Base-by-base conservation (phyloP, 306 rosid genomes). In the Pterocarpus macrocarpus region DNA sequence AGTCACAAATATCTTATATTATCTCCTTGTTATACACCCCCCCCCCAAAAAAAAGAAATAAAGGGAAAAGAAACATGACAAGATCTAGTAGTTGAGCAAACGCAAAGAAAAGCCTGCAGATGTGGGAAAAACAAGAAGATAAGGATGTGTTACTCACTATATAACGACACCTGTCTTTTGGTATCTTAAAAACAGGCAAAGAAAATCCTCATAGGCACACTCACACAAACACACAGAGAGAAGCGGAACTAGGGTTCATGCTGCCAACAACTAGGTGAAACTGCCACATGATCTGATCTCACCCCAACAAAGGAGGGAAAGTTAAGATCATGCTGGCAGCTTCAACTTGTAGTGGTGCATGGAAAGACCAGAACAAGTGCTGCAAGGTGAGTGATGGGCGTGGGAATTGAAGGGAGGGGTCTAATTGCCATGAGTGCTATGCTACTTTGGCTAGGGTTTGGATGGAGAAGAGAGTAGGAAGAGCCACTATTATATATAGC, bases 301-400 rank as follows among this genome's bases (percentile, higher is more conserved):
- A 84, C 92, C 90, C 68, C 91, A 73, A 28, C 44, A 13, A 74
- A 77, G n/a, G 3, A 81, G 32, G 91, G 86, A 71, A 89, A 86
- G 92, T 89, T 93, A 88, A 96, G 99, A 96, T 96, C 99, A 96
- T 92, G 99, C 99, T 96, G 99, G 99, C 99, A 96, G 99, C 99
- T 96, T 96, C 98, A 96, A 90, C 99, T 84, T 82, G 78, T 83
- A 68, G 76, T 80, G 91, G 57, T 82, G 86, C 94, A 90, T 81
- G 81, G 28, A 22, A 22, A 22, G 28, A 22, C 28, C 28, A 22
- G 28, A 22, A 22, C 28, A 22, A 22, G 28, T n/a, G 38, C 57
- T 22, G 35, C 73, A 73, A 71, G 75, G 15, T 28, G 43, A 50
- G 5, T 4, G 30, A 7, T 57, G 63, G 12, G 72, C 57, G n/a